phyloP scores from a whole-genome alignment of 805 yeast genomes.

The Wickerhamomyces rabaulensis region DNA sequence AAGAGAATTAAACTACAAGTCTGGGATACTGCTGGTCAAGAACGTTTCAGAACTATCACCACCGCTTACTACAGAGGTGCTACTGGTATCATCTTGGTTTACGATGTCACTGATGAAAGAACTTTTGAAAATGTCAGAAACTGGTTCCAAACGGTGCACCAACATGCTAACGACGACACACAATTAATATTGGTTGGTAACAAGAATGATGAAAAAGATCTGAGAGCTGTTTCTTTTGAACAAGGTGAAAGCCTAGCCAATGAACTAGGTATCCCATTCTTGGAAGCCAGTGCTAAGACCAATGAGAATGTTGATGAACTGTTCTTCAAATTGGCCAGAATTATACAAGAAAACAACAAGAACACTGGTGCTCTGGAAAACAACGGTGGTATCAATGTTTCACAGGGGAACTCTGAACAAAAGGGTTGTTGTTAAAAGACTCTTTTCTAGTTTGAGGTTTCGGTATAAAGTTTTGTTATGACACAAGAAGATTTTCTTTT shows the following conservation, averaged over 20 bases:
- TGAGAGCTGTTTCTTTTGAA: conserved; percentile 81
- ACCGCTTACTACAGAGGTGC: conserved; percentile 92
- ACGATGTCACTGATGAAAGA: conserved; percentile 83
- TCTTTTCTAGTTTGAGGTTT: conserved; percentile 3
- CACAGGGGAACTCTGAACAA: conserved; percentile 4
- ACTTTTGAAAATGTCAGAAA: conserved; percentile 89
- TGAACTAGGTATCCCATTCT: conserved; percentile 82
- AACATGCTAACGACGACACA: conserved; percentile 95
- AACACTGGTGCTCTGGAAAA: conserved; percentile 27
- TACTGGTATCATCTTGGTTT: conserved; percentile 78
- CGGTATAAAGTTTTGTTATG: not conserved
- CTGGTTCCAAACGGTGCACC: conserved; percentile 95
- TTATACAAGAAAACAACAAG: conserved; percentile 74
- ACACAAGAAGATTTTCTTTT: not conserved
- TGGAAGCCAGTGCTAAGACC: conserved; percentile 95
- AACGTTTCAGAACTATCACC: conserved; percentile 88
- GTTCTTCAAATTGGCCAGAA: conserved; percentile 81
- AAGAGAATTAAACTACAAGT: conserved; percentile 90
- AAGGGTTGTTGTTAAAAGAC: conserved; percentile 18
- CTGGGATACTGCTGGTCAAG: conserved; percentile 99
- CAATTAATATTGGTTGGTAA: conserved; percentile 92
- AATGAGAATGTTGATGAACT: conserved; percentile 89
- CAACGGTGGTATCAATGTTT: conserved; percentile 23
- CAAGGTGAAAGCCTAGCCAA: conserved; percentile 88
- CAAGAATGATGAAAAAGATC: conserved; percentile 86